Conservation (phyloP, 768 basidiomycete species). For the Pleurotus djamor region DNA sequence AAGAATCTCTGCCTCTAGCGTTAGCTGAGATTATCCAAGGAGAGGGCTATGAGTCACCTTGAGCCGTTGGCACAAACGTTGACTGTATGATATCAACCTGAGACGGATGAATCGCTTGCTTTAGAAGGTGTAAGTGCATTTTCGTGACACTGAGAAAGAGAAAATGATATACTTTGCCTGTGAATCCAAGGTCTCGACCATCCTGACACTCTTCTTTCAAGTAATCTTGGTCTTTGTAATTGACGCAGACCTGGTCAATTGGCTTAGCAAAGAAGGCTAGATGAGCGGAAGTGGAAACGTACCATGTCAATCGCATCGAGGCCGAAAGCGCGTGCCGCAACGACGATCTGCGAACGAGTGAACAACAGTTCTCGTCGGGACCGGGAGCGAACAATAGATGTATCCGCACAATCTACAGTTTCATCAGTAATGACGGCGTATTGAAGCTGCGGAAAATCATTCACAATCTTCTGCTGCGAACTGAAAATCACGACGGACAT, state of each 20-base stretch:
- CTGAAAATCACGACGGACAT: slow-evolving; percentile 33
- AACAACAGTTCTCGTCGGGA: slow-evolving; percentile 78
- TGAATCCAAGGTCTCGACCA: slow-evolving; percentile 80
- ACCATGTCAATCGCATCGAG: slow-evolving; percentile 93
- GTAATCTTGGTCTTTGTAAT: slow-evolving; percentile 72
- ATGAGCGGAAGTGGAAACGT: background rate
- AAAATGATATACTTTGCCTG: slow-evolving; percentile 54
- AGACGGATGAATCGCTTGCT: slow-evolving; percentile 95
- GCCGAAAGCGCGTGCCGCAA: slow-evolving; percentile 80
- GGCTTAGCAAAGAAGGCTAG: background rate
- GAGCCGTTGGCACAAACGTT: slow-evolving; percentile 71
- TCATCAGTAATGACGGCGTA: background rate
- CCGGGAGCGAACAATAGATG: slow-evolving; percentile 73
- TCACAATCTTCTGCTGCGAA: slow-evolving; percentile 95
- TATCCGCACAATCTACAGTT: slow-evolving; percentile 83
- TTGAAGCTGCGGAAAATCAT: slow-evolving; percentile 14
- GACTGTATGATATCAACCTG: slow-evolving; percentile 79
- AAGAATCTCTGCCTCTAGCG: slow-evolving; percentile 55
- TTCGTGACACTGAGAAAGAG: slow-evolving; percentile 4
- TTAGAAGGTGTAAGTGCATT: slow-evolving; percentile 4
- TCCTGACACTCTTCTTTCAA: slow-evolving; percentile 77
- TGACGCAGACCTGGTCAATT: slow-evolving; percentile 70
- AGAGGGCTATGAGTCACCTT: slow-evolving; percentile 40
- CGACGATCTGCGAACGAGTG: slow-evolving; percentile 79
- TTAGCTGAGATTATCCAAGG: background rate